Percentiles rank a stretch among this genome's conserved stretches.
Conservation (phyloP, 2,329 filamentous ascomycete genomes). For the Penicillium verrucosum region DNA sequence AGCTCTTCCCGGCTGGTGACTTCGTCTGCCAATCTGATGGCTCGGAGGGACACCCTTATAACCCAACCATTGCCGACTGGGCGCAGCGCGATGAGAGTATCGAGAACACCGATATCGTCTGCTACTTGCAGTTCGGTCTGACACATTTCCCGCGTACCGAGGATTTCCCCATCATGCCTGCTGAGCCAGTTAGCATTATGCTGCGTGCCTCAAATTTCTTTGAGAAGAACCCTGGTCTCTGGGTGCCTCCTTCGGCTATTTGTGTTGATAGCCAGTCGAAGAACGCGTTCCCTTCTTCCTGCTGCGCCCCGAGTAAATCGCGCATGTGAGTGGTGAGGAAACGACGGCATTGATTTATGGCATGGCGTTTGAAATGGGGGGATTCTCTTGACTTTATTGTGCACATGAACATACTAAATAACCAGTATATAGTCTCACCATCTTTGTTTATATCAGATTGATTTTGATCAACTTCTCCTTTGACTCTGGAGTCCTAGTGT, state of each 20-base stretch:
- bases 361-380: slow-evolving; percentile 1
- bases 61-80: slow-evolving; percentile 45
- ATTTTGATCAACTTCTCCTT: neutral
- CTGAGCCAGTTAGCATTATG: slow-evolving; percentile 56
- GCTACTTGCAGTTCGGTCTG: slow-evolving; percentile 57
- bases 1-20: slow-evolving; percentile 58
- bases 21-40: slow-evolving; percentile 59
- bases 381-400: neutral
- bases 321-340: slow-evolving; percentile 12
- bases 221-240: slow-evolving; percentile 56
- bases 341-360: neutral
- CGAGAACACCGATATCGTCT: slow-evolving; percentile 55
- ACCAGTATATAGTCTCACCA: neutral
- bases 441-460: neutral
- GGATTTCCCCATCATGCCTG: slow-evolving; percentile 60
- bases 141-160: slow-evolving; percentile 52
- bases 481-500: too few species aligned
- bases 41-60: slow-evolving; percentile 36
- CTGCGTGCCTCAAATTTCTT: slow-evolving; percentile 61
- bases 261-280: slow-evolving; percentile 31
- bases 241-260: slow-evolving; percentile 48
- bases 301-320: slow-evolving; percentile 19
- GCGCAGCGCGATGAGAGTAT: slow-evolving; percentile 49
- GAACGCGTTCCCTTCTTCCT: slow-evolving; percentile 26
- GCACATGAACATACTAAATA: slow-evolving; percentile 16